Evolutionary conservation across 257 asterid species (phyloP), one percentile per base, ranked within the genome.

Genomic region (Gentiana straminea): DNA sequence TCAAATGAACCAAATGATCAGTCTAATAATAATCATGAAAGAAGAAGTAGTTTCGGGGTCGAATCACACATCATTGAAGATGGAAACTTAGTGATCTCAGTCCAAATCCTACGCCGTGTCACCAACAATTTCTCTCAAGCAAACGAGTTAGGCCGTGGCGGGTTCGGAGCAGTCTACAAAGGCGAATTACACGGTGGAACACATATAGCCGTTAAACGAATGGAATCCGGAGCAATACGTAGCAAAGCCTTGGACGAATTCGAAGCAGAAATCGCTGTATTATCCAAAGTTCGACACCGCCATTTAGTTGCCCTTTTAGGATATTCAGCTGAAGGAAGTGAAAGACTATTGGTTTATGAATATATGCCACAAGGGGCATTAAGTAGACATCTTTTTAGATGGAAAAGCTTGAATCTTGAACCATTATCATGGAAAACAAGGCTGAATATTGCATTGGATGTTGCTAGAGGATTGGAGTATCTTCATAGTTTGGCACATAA

Each of bases 101-200:
- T 75, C 59, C 79, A 76, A 45, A 62, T 67, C 51, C 84, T 86
- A 43, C 81, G 81, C 13, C 58, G 56, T 10, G 94, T 62, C 33
- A 86, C 94, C 56, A 62, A 72, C 54, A 55, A 81, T 60, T 86
- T 86, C 35, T 72, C 81, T 1, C 51, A 24, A 56, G 89, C 76
- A 60, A 86, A 86, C 61, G 95, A 77, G 76, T 79, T 86, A 1
- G 95, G 95, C 5, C 81, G 81, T 7, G 95, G 95, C 45, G 95
- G 95, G 36, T 86, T 83, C 60, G 95, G 95, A 35, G 77, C 72
- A 38, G 95, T 86, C 5, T 86, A 86, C 75, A 83, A 74, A 70
- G 95, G 94, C 3, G 67, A 68, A 70, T 56, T 72, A 24, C 79
- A 81, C 48, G 84, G 74, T 44, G 90, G 88, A 2, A 72, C 78